Conservation (phyloP, 805 yeast genomes). For the Zygosaccharomyces bailii region DNA sequence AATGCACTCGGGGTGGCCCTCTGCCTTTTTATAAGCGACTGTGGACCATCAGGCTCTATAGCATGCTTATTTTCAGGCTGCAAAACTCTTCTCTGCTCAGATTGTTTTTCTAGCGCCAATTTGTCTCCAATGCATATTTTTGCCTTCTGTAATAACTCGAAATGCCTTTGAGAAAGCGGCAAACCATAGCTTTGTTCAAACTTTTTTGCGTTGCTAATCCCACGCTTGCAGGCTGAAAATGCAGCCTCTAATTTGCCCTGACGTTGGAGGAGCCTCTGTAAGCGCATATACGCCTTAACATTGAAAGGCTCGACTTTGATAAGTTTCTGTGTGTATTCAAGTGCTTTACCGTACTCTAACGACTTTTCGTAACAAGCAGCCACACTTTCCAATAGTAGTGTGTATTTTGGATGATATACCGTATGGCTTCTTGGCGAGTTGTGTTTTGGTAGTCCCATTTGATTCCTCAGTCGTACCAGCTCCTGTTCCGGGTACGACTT, state of each 20-base stretch:
- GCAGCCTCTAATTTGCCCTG: constrained; percentile 24
- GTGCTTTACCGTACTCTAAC: constrained; percentile 24
- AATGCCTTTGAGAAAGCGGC: constrained; percentile 15
- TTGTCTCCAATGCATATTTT: not conserved
- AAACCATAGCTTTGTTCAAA: constrained; percentile 15
- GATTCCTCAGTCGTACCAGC: constrained; percentile 16
- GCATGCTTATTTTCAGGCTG: constrained; percentile 22
- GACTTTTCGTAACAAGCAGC: constrained; percentile 32
- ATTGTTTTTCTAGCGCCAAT: not conserved
- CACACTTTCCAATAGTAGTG: constrained; percentile 28
- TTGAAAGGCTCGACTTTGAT: constrained; percentile 28
- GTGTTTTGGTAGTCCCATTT: constrained; percentile 12
- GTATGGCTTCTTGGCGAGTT: constrained; percentile 9
- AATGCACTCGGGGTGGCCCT: too few relatives aligned
- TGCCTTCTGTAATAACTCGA: constrained; percentile 4
- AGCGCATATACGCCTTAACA: constrained; percentile 28
- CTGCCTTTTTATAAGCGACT: too few relatives aligned
- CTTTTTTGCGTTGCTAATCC: constrained; percentile 15
- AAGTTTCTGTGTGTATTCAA: constrained; percentile 22
- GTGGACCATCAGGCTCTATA: too few relatives aligned
- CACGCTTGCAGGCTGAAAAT: constrained; percentile 20
- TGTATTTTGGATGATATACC: constrained; percentile 29
- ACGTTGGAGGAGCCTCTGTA: constrained; percentile 28
- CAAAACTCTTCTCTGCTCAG: constrained; percentile 15
- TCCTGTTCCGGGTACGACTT: constrained; percentile 24